Conservation (phyloP, 805 yeast genomes). For the Barnettozyma sp. region DNA sequence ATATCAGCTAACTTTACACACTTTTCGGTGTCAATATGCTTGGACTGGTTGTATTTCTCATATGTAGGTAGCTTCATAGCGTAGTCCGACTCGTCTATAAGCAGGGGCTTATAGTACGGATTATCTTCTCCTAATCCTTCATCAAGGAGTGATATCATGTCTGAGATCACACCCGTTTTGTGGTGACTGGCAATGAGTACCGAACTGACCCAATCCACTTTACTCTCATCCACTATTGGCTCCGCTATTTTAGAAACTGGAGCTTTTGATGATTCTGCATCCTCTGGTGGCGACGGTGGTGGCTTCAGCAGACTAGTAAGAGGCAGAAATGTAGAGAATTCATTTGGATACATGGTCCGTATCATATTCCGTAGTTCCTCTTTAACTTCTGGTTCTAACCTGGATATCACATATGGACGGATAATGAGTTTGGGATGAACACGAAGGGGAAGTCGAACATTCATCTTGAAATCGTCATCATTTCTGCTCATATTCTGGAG, state of each 20-base stretch:
- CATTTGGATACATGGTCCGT: not conserved
- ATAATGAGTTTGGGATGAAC: not conserved
- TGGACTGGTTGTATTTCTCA: constrained; percentile 1
- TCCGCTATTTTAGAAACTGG: no score
- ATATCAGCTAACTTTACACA: not conserved
- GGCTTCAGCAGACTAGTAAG: not conserved
- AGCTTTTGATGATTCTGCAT: no score
- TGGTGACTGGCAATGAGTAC: not conserved
- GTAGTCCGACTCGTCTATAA: not conserved
- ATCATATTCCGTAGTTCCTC: not conserved
- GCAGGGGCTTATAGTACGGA: not conserved
- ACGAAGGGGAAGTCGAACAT: no score
- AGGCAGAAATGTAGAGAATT: not conserved
- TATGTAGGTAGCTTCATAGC: constrained; percentile 1
- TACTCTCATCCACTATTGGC: not conserved
- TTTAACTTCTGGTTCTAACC: not conserved
- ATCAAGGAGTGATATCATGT: no score
- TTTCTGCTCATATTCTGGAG: not conserved
- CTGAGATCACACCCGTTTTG: not conserved
- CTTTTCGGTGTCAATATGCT: not conserved
- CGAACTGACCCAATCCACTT: constrained; percentile 1
- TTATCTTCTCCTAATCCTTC: no score
- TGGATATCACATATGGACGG: not conserved
- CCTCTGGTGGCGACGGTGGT: not conserved
- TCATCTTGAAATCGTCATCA: not conserved